Base-by-base conservation (phyloP, 2,329 filamentous ascomycete genomes). In the Penicillium frequentans region DNA sequence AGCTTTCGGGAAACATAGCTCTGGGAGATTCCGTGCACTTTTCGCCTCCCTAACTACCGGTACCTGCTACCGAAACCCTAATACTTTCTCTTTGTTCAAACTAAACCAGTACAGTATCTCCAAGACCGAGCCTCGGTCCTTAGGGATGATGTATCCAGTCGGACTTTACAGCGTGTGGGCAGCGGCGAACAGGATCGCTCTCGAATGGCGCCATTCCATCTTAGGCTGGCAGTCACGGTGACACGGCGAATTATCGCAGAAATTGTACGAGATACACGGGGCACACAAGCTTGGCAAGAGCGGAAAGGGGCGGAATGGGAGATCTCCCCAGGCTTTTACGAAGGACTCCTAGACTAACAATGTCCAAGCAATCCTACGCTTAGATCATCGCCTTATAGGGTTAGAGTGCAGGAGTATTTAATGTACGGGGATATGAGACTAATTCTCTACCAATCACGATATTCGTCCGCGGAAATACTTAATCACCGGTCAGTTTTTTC, bases 401-500 rank as follows among this genome's bases (percentile, higher is more conserved):
- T 33, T 33, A 33, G 31, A 16, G 14, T 33, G 31, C 31, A 33
- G 31, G 5, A 33, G 3, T 11, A 3, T 42, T 39, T 11, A 21
- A 3, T 42, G 8, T 42, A 42, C 11, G 39, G 39, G 39, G 19
- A 11, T 5, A 7, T 29, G 19, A 46, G 21, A 53, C 46, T 45
- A 8, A 27, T 9, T 21, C 16, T 47, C 50, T 47, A 26, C 50
- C 50, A 53, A 45, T 45, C 50, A 45, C n/a, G 10, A 27, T 3
- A 37, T 26, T 46, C 27, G 1, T 42, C 26, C 39, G 24, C 16
- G 16, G 4, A 39, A 29, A 35, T 31, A 13, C 33, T 46, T 7
- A 39, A 31, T 45, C 6, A 37, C 50, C 50, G 50, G 50, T n/a
- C 50, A 53, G 10, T 53, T 53, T 24, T 53, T 53, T 27, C 50